These are phyloP conservation scores for Hydnomerulius pinastri DNA, from an alignment of 768 basidiomycete species.

Conservation along the genomic window DNA sequence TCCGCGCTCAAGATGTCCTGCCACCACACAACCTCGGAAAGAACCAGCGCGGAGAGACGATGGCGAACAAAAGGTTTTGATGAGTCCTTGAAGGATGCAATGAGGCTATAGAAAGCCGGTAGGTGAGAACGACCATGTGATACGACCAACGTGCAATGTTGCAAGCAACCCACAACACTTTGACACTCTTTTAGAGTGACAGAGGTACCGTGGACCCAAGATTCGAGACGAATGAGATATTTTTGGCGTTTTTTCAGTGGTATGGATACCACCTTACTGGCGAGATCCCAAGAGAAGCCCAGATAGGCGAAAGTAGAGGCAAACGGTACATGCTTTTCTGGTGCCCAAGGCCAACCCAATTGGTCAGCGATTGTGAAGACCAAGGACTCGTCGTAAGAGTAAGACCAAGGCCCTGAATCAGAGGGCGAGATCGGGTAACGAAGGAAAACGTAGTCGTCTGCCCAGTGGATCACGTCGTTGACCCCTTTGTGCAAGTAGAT, in stretches of 20 bases:
- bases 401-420: neutral
- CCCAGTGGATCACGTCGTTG: constrained; percentile 34
- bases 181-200: constrained; percentile 24
- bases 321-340: constrained; percentile 31
- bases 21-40: constrained; percentile 34
- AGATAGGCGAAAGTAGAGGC: constrained; percentile 33
- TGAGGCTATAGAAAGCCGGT: constrained; percentile 31
- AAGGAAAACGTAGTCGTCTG: constrained; percentile 39
- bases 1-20: neutral
- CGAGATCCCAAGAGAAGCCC: constrained; percentile 40
- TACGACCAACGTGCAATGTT: constrained; percentile 36
- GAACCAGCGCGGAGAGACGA: constrained; percentile 12
- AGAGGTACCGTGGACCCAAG: constrained; percentile 7
- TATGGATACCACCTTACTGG: constrained; percentile 29
- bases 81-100: constrained; percentile 21
- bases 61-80: constrained; percentile 13
- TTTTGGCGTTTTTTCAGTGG: constrained; percentile 31
- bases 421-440: too few species aligned
- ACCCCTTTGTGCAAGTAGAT: constrained; percentile 19
- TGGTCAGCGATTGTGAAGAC: constrained; percentile 23
- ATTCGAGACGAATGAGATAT: constrained; percentile 27
- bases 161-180: constrained; percentile 34
- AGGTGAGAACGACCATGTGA: constrained; percentile 32
- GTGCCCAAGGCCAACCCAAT: constrained; percentile 40
- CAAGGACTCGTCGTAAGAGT: constrained; percentile 19